Percentiles rank a stretch among this genome's conserved stretches.
Evolutionary conservation across 139 green algal genomes (phyloP).

Genomic region (Chlorella sp.): DNA sequence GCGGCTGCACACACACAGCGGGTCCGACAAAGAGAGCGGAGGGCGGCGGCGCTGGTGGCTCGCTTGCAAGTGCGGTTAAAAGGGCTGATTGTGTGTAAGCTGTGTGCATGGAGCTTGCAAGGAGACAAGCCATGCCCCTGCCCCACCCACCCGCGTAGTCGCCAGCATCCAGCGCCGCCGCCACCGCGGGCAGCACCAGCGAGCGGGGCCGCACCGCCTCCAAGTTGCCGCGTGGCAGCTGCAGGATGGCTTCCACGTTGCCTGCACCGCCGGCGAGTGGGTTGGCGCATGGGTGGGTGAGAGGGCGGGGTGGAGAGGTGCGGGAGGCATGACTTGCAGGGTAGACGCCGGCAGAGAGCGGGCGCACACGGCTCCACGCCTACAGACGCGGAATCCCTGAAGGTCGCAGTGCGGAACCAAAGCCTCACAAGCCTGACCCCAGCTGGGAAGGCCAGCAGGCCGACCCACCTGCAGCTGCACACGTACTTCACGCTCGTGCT

Average conservation of each 20-base stretch:
- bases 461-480: not conserved
- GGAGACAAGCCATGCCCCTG: not conserved
- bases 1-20: constrained; percentile 40
- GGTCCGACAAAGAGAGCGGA: not conserved
- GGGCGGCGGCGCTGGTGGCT: not conserved
- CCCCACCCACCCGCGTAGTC: constrained; percentile 48
- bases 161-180: constrained; percentile 27
- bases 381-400: too few species aligned
- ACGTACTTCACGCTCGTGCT: too few species aligned
- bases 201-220: constrained; percentile 83
- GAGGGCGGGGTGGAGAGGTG: too few species aligned
- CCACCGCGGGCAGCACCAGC: constrained; percentile 77
- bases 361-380: too few species aligned
- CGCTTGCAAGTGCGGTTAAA: not conserved
- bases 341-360: too few species aligned
- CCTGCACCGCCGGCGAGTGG: constrained; percentile 25
- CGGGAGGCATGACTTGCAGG: too few species aligned
- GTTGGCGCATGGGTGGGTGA: too few species aligned
- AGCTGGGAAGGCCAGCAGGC: too few species aligned
- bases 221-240: constrained; percentile 95
- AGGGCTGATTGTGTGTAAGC: not conserved
- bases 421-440: too few species aligned
- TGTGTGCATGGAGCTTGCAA: too few species aligned
- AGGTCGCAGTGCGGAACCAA: too few species aligned
- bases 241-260: constrained; percentile 62